Base-by-base conservation (phyloP, 306 rosid species). In the Psophocarpus tetragonolobus region DNA sequence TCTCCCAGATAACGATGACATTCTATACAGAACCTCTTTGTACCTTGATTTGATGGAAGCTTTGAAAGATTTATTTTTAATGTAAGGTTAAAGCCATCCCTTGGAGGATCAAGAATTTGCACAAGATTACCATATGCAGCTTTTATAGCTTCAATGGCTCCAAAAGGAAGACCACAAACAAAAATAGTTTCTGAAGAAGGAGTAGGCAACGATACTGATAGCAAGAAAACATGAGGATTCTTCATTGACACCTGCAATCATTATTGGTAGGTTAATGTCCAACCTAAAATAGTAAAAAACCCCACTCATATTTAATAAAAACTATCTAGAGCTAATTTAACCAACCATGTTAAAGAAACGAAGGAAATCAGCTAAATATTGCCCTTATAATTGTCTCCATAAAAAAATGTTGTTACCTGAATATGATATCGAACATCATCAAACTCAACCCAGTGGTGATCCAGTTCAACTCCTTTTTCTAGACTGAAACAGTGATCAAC, bases 21-120 rank as follows among this genome's bases (percentile, higher is more conserved):
- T 50, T 82, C 74, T 80, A 85, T 78, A 82, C 71, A 84, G 73
- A 90, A 90, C 82, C 86, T 79, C 69, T 71, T 4, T 68, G 85
- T 85, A 95, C 98, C 98, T 89, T 88, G 96, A 87, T 95, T 88
- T 75, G 84, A 82, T 9, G 97, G 93, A 82, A 95, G 89, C 87
- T 92, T 92, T 4, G 85, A 81, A 14, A 95, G 87, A 86, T 95
- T 91, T 69, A 92, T 83, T 84, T 89, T 92, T 76, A 95, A 82
- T 12, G 99, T 92, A 47, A 95, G 97, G 90, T 95, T 95, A 85
- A 91, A 92, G 75, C 97, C 99, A 81, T 95, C 99, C 82, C 96
- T 90, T 33, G 97, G 97, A 76, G 98, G 99, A 74, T 95, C 99
- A 75, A 92, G 93, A 86, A 95, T 92, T 80, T 95, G 97, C 67